Evolutionary conservation across 2,329 filamentous ascomycete genomes (phyloP).

Genomic region (Verticillium albo-atrum): DNA sequence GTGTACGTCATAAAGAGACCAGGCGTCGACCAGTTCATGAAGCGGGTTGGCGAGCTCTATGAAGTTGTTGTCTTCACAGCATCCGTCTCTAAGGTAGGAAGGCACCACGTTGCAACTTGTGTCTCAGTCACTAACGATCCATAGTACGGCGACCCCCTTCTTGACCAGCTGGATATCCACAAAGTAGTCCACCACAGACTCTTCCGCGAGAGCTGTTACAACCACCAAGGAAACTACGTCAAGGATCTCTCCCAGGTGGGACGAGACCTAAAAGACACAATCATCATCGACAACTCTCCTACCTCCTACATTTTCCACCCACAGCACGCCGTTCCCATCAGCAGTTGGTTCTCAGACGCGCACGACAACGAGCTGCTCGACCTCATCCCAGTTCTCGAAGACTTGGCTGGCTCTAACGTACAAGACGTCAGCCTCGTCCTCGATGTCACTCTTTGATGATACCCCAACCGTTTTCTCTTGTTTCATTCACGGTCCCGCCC

Average conservation of each 20-base stretch:
- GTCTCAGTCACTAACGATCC: not conserved
- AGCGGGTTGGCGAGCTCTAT: conserved; percentile 93
- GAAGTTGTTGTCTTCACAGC: conserved; percentile 99
- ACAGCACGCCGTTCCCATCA: conserved; percentile 97
- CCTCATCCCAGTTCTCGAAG: conserved; percentile 95
- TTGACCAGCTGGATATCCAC: conserved; percentile 97
- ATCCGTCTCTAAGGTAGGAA: conserved; percentile 85
- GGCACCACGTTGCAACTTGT: conserved; percentile 12
- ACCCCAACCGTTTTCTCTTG: conserved; percentile 24
- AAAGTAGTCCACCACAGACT: conserved; percentile 92
- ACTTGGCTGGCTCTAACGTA: conserved; percentile 83
- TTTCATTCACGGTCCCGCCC: conserved; percentile 18
- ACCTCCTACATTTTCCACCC: conserved; percentile 99
- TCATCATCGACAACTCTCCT: conserved; percentile 99
- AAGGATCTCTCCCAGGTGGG: conserved; percentile 98
- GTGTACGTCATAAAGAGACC: conserved; percentile 99
- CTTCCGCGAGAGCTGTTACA: conserved; percentile 98
- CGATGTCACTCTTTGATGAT: conserved; percentile 72
- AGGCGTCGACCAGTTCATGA: conserved; percentile 99
- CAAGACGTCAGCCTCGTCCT: conserved; percentile 96
- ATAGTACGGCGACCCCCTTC: conserved; percentile 89
- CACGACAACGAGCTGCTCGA: conserved; percentile 98
- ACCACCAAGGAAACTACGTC: conserved; percentile 98
- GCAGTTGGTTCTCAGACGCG: conserved; percentile 99
- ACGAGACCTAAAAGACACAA: conserved; percentile 91